Percentiles rank a stretch among this genome's conserved stretches.
phyloP scores from a whole-genome alignment of 192 early-diverging fungal species.

The Entomortierella parvispora region DNA sequence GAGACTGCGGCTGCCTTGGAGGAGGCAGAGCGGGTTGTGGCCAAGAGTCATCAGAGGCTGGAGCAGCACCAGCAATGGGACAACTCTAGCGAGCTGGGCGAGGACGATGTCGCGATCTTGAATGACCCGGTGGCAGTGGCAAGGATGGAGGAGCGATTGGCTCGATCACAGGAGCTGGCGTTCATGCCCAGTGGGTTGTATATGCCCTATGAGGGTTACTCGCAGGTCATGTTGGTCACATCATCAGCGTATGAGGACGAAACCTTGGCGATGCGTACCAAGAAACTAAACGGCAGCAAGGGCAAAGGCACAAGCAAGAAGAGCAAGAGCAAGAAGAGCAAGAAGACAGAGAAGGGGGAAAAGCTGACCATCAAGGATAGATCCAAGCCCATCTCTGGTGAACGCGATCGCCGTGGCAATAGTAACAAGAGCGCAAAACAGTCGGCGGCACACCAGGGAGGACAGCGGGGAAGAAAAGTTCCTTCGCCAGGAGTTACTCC shows the following conservation, averaged over 20 bases:
- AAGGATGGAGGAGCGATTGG: constrained; percentile 17
- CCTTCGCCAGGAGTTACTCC: background rate
- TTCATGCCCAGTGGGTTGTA: constrained; percentile 44
- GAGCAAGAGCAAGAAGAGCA: constrained; percentile 1
- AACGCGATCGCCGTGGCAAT: background rate
- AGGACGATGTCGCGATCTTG: background rate
- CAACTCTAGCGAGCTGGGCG: background rate
- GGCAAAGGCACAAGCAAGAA: background rate
- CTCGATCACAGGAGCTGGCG: constrained; percentile 22
- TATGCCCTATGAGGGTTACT: constrained; percentile 41
- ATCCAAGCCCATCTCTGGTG: background rate
- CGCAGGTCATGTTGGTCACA: constrained; percentile 11
- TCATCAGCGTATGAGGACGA: background rate
- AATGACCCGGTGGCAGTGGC: constrained; percentile 6
- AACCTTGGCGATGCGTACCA: background rate
- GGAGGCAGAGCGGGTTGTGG: background rate
- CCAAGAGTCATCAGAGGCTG: background rate
- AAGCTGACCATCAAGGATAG: background rate
- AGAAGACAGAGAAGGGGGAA: background rate
- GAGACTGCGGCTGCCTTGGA: constrained; percentile 8
- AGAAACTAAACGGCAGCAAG: background rate
- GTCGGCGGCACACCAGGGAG: background rate
- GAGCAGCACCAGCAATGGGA: background rate
- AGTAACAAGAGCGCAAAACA: background rate
- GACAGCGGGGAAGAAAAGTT: background rate